Conservation (phyloP, 305 asterid species). For the Vinca major region DNA sequence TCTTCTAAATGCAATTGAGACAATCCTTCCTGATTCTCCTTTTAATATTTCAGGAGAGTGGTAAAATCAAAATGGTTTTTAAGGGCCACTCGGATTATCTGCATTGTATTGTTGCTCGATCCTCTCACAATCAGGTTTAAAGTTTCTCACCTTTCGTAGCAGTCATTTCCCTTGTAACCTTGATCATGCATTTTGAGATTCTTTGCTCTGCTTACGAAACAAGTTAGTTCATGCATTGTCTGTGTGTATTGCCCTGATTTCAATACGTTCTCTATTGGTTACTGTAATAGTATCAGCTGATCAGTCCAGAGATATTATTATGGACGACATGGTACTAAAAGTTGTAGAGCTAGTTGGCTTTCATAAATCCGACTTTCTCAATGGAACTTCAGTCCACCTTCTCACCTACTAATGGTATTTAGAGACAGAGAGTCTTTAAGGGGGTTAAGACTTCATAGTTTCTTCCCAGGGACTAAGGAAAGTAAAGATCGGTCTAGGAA, state of each 20-base stretch:
- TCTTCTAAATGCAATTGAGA: not conserved
- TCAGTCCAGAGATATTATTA: not conserved
- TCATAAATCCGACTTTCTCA: no score
- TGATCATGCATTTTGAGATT: conserved; percentile 3
- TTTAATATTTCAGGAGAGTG: conserved; percentile 45
- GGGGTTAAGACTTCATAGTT: no score
- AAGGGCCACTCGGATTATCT: conserved; percentile 78
- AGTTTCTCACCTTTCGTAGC: conserved; percentile 3
- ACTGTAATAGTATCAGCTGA: not conserved
- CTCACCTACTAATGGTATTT: no score
- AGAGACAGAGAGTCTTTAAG: no score
- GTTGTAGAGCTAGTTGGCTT: no score
- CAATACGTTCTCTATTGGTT: not conserved
- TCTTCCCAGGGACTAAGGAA: no score
- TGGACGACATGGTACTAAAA: not conserved
- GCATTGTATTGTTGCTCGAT: conserved; percentile 61
- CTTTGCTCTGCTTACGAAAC: not conserved
- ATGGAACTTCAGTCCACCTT: no score
- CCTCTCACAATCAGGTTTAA: conserved; percentile 61
- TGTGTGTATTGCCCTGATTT: not conserved
- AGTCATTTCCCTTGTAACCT: not conserved
- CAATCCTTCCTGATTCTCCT: conserved; percentile 13
- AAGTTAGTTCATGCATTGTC: not conserved
- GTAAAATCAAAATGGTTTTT: conserved; percentile 59
- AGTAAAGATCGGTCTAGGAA: not conserved